These are phyloP conservation scores for Phoma sp. DNA, from an alignment of 2,329 filamentous ascomycete species.

Conservation along the genomic window DNA sequence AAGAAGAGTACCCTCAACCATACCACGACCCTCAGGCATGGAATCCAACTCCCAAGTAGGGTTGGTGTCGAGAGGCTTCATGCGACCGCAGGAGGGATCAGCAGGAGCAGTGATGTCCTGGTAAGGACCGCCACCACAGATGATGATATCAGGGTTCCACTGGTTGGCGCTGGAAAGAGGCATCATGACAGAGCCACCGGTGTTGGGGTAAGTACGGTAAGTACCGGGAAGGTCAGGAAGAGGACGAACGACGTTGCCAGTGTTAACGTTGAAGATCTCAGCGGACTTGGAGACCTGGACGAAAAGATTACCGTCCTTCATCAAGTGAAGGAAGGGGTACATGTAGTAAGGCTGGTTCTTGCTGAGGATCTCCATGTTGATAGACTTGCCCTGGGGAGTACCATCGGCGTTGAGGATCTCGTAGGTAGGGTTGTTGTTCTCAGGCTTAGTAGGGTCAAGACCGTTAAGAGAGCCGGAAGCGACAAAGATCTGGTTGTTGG, in stretches of 20 bases:
- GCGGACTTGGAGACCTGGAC: slow-evolving; percentile 63
- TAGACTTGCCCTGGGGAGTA: slow-evolving; percentile 54
- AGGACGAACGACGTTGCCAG: slow-evolving; percentile 52
- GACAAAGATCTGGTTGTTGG: slow-evolving; percentile 64
- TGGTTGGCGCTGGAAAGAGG: slow-evolving; percentile 59
- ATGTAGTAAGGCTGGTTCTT: slow-evolving; percentile 68
- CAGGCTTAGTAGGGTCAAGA: slow-evolving; percentile 58
- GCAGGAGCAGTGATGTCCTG: slow-evolving; percentile 65
- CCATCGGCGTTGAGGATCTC: slow-evolving; percentile 62
- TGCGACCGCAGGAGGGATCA: slow-evolving; percentile 64
- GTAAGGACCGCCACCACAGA: slow-evolving; percentile 66
- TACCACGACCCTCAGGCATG: slow-evolving; percentile 64
- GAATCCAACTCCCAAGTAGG: slow-evolving; percentile 63
- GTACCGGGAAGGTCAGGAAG: slow-evolving; percentile 61
- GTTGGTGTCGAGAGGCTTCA: slow-evolving; percentile 57
- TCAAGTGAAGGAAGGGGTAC: slow-evolving; percentile 67
- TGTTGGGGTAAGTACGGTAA: slow-evolving; percentile 67
- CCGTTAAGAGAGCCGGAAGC: slow-evolving; percentile 66
- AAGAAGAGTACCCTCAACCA: slow-evolving; percentile 66
- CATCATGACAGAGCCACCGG: slow-evolving; percentile 63
- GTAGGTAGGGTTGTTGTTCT: slow-evolving; percentile 69
- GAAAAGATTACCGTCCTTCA: slow-evolving; percentile 63
- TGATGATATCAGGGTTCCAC: slow-evolving; percentile 61
- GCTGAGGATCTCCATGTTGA: slow-evolving; percentile 60
- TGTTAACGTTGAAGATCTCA: slow-evolving; percentile 60